phyloP scores from a whole-genome alignment of 2,329 filamentous ascomycete genomes.

The Calonectria crousiana region DNA sequence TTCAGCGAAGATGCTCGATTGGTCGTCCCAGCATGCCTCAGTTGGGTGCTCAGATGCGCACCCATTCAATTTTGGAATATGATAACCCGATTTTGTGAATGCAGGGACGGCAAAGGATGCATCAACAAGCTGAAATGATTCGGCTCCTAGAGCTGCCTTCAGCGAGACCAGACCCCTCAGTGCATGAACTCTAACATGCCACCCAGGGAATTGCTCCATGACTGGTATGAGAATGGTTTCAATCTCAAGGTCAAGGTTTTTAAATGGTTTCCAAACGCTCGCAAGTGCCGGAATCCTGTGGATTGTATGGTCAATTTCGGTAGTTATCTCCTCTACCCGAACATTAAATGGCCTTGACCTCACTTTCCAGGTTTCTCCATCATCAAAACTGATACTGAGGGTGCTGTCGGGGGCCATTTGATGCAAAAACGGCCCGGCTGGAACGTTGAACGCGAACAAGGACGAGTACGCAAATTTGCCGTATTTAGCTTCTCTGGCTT shows the following conservation, averaged over 20 bases:
- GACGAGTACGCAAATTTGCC: slow-evolving; percentile 60
- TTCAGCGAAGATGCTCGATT: not conserved
- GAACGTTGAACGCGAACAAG: slow-evolving; percentile 56
- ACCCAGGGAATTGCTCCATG: slow-evolving; percentile 37
- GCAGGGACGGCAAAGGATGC: slow-evolving; percentile 24
- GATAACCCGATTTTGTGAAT: slow-evolving; percentile 6
- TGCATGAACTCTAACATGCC: slow-evolving; percentile 38
- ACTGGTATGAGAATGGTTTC: slow-evolving; percentile 37
- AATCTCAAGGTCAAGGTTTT: slow-evolving; percentile 28
- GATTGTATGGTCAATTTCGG: not conserved
- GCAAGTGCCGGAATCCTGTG: not conserved
- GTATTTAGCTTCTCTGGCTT: slow-evolving; percentile 51
- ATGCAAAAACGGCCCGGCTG: slow-evolving; percentile 43
- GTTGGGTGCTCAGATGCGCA: not conserved
- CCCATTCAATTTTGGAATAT: not conserved
- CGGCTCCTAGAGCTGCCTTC: not conserved
- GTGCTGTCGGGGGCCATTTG: slow-evolving; percentile 44
- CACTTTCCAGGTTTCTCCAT: slow-evolving; percentile 42
- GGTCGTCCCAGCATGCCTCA: not conserved
- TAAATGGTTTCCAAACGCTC: slow-evolving; percentile 41
- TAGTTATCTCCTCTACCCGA: not conserved
- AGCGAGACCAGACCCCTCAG: slow-evolving; percentile 6
- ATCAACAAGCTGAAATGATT: slow-evolving; percentile 13
- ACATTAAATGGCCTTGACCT: slow-evolving; percentile 12
- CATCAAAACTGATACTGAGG: slow-evolving; percentile 40